A percentile compares a stretch with the other conserved stretches of the same genome.
These are phyloP conservation scores for Arachis hypogaea DNA, from an alignment of 306 rosid genomes.

Conservation along the genomic window DNA sequence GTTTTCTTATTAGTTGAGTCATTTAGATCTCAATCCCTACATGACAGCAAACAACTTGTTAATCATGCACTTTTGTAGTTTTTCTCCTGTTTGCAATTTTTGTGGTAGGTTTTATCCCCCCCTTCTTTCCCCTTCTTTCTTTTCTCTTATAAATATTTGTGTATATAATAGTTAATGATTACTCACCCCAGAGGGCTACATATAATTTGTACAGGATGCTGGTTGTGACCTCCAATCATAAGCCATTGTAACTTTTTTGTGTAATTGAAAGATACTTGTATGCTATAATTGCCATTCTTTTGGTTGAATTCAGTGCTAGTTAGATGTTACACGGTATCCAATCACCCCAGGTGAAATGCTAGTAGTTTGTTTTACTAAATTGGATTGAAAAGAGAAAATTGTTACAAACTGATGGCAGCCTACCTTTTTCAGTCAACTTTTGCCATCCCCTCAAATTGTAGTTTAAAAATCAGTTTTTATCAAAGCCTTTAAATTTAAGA, in stretches of 20 bases:
- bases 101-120: too few species aligned
- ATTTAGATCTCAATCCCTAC: slow-evolving; percentile 11
- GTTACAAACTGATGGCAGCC: neutral
- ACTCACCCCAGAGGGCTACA: too few species aligned
- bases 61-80: too few species aligned
- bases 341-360: neutral
- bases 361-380: slow-evolving; percentile 5
- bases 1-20: neutral
- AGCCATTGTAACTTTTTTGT: neutral
- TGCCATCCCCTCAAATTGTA: too few species aligned
- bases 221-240: neutral
- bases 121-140: too few species aligned
- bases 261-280: neutral
- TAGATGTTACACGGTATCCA: slow-evolving; percentile 18
- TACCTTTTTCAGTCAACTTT: too few species aligned
- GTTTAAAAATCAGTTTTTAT: too few species aligned
- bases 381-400: neutral
- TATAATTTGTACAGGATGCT: too few species aligned
- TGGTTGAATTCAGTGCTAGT: slow-evolving; percentile 5
- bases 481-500: too few species aligned
- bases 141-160: too few species aligned
- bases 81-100: too few species aligned
- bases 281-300: slow-evolving; percentile 12
- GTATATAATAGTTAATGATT: too few species aligned
- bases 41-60: neutral